A percentile compares a stretch with the other conserved stretches of the same genome.
phyloP scores from a whole-genome alignment of 257 asterid species.

The Salvia rosmarinus region DNA sequence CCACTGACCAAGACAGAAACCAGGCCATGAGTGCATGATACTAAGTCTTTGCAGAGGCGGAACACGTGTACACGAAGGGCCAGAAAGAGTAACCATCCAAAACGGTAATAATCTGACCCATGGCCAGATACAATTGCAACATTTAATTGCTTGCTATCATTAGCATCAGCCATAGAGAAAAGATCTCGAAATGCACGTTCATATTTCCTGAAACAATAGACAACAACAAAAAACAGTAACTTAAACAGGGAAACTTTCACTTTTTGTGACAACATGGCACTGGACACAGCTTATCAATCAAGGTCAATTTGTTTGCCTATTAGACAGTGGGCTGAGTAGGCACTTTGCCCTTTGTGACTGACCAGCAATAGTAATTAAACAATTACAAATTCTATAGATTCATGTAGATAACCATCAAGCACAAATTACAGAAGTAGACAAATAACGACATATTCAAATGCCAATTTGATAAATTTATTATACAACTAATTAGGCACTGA shows the following conservation, averaged over 20 bases:
- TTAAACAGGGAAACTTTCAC: constrained; percentile 6
- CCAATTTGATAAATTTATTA: not conserved
- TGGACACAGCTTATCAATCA: constrained; percentile 18
- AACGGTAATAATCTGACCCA: constrained; percentile 69
- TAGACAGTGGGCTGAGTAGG: not conserved
- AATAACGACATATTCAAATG: not conserved
- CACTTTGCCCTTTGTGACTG: constrained; percentile 5
- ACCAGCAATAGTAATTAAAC: not conserved
- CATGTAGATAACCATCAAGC: constrained; percentile 14
- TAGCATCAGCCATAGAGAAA: constrained; percentile 55
- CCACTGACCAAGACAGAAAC: constrained; percentile 83
- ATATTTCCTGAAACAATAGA: constrained; percentile 65
- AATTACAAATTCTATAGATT: constrained; percentile 9
- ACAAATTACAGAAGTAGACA: not conserved
- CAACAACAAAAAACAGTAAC: constrained; percentile 17
- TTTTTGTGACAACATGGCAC: constrained; percentile 2
- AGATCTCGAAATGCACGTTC: constrained; percentile 73
- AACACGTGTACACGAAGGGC: constrained; percentile 80
- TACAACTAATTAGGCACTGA: constrained; percentile 1
- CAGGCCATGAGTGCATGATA: constrained; percentile 88
- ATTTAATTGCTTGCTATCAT: constrained; percentile 50
- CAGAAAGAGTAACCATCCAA: constrained; percentile 94
- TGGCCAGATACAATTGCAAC: constrained; percentile 35
- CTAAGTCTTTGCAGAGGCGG: constrained; percentile 75
- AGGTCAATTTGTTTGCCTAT: not conserved